Base-by-base conservation (phyloP, 192 early-diverging fungal genomes). In the Coemansia sp. region DNA sequence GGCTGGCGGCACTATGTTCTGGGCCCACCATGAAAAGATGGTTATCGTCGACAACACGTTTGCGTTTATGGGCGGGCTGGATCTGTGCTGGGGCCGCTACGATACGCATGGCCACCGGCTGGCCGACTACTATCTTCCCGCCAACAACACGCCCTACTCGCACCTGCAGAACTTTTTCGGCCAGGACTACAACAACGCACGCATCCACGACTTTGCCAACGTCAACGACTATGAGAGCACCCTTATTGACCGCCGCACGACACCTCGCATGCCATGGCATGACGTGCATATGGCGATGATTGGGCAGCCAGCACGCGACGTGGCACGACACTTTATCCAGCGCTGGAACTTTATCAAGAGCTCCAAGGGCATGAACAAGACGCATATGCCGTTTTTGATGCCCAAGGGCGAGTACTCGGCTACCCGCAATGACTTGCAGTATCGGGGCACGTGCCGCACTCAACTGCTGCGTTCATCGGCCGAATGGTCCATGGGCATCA, bases 311-410 rank as follows among this genome's bases (percentile, higher is more conserved):
- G 89, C 88, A 20, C 80, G 85, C 11, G 91, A 93, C 56, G 81
- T 92, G 32, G 86, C 87, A 5, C 80, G 88, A 40, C 91, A 93
- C 65, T 92, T 92, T 60, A 86, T 87, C 44, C 82, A 90, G 76
- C 80, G 91, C 5, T 93, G 91, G 91, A 93, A 93, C 61, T 92
- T 91, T 67, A 75, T 90, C 58, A 92, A 92, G 62, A 79, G 82
- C 57, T 71, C 83, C 50, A 88, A 88, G 54, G 81, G 76, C n/a
- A 66, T 71, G 73, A 73, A 74, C 32, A 78, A 80, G 47, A 32
- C 77, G 1, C 66, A 78, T 18, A 68, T 88, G 36, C 84, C 86
- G 31, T 84, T 84, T 53, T 62, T 90, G 67, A 77, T 82, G 56
- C 87, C 88, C 52, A 85, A 82, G 60, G 80, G 84, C 44, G 83